Evolutionary conservation across 2,329 filamentous ascomycete genomes (phyloP), one percentile per base, ranked within the genome.

Genomic region (Alternaria hordeiaustralica): DNA sequence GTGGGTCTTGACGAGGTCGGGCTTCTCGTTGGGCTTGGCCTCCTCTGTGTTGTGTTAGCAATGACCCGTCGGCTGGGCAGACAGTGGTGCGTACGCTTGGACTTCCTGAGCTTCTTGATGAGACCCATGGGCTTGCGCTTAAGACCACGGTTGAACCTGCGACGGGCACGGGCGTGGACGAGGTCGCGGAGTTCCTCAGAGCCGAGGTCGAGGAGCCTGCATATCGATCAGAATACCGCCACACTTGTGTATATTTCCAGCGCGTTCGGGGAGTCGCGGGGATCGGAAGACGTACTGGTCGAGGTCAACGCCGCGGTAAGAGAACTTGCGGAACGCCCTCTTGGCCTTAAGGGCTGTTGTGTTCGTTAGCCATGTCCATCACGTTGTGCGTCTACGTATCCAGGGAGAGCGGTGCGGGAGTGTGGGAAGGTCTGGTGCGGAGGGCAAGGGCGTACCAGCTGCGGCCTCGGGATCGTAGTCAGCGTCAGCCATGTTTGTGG

Each of bases 101-200:
- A 92, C 90, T 97, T 98, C 85, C 96, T 95, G 81, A 99, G 93
- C 91, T 99, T 99, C 93, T 98, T 98, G 91, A 99, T 98, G 82
- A 99, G 89, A 80, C 96, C 96, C 96, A 99, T 98, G 81, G 96
- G 96, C 89, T 97, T 97, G 88, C 96, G 94, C 92, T 98, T 99
- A 81, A 99, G 92, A 81, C 96, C 96, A 78, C 96, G 95, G 92
- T 98, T 98, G 92, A 99, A 98, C 84, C 96, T 90, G 85, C 96
- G 91, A 84, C 96, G 95, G 83, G 96, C 96, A 84, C 96, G 96
- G 82, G 96, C 96, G 89, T 99, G 96, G 82, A 99, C 94, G 84
- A 99, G 93, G 92, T 97, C 94, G 82, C 96, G 94, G 85, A 99
- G 94, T 87, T 98, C 92, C 85, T 98, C 96, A 82, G 94, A 97